Percentiles rank a stretch among this genome's conserved stretches.
Conservation (phyloP, 2,329 filamentous ascomycete genomes). For the Thermoascus crustaceus region DNA sequence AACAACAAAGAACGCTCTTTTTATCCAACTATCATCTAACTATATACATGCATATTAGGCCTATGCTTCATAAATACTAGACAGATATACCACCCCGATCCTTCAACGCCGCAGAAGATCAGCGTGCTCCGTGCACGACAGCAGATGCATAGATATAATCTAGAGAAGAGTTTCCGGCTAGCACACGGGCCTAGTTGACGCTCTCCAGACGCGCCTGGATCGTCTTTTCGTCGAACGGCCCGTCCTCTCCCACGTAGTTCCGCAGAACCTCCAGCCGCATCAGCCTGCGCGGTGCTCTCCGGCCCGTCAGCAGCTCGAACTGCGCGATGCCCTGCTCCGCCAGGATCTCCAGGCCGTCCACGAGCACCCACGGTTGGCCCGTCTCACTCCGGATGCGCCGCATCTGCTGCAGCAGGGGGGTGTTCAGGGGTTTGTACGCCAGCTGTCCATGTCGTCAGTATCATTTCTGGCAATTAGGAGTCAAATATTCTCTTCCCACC, state of each 20-base stretch:
- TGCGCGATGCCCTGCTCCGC: slow-evolving; percentile 75
- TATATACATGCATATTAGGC: no score
- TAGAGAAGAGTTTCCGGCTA: not conserved
- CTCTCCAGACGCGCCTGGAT: slow-evolving; percentile 27
- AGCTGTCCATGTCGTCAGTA: slow-evolving; percentile 17
- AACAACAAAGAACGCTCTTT: no score
- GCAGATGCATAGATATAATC: not conserved
- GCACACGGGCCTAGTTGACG: slow-evolving; percentile 12
- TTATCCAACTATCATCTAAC: no score
- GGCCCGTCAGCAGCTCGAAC: slow-evolving; percentile 71
- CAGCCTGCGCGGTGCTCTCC: slow-evolving; percentile 59
- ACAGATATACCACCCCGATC: not conserved
- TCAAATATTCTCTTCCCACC: slow-evolving; percentile 27
- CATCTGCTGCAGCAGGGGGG: slow-evolving; percentile 62
- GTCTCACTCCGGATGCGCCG: slow-evolving; percentile 51
- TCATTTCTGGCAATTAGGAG: not conserved
- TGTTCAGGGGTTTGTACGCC: slow-evolving; percentile 65
- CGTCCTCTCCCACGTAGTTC: slow-evolving; percentile 28
- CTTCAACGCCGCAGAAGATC: no score
- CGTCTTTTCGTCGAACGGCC: slow-evolving; percentile 30
- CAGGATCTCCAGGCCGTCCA: slow-evolving; percentile 67
- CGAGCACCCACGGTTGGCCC: slow-evolving; percentile 54
- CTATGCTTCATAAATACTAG: not conserved
- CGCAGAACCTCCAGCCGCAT: slow-evolving; percentile 59
- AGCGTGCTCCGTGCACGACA: no score